Evolutionary conservation across 345 rosid genomes (phyloP), one percentile per base, ranked within the genome.

Genomic region (rapeseed (Brassica napus)): DNA sequence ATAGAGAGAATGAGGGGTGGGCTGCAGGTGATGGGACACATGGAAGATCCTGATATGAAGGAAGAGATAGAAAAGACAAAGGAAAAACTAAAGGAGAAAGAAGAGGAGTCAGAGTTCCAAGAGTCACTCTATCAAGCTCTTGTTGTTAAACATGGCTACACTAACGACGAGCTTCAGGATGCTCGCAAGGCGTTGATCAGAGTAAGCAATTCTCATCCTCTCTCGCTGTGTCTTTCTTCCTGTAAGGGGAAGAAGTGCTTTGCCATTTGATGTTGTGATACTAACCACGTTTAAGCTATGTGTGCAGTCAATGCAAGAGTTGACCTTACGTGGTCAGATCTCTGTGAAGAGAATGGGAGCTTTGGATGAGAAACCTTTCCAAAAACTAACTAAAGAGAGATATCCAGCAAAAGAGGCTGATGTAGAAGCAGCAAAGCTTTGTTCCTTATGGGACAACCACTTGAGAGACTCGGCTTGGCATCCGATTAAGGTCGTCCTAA

Each of bases 1-100:
- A 89, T 89, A 66, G 87, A 92, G 90, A 85, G 88, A 2, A 54
- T 89, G 86, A 90, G 82, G 72, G 92, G 96, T 2, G 82, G 83
- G 15, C 68, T 85, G 73, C 79, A 87, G 76, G 88, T 90, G 42
- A 86, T 86, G 91, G 85, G 77, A 73, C 96, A 90, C 85, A 86
- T 92, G 26, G 92, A 77, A 64, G 91, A 89, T 24, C 9, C 34
- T 2, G 86, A 79, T 14, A 58, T 59, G 14, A 82, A 79, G 81
- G 69, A 82, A 78, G 83, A 81, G 82, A 83, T 88, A 77, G 82
- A 84, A 23, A 76, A 67, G 66, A 61, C 90, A 1, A 73, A 69
- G 60, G 61, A 82, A 74, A 82, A 83, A 67, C 75, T 92, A 47
- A 65, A 83, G 76, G 89, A 85, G 66, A 90, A 89, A 77, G 88